Evolutionary conservation across 148 eudicot genomes (phyloP), one percentile per base, ranked within the genome.

Genomic region (Amaranthus hypochondriacus): DNA sequence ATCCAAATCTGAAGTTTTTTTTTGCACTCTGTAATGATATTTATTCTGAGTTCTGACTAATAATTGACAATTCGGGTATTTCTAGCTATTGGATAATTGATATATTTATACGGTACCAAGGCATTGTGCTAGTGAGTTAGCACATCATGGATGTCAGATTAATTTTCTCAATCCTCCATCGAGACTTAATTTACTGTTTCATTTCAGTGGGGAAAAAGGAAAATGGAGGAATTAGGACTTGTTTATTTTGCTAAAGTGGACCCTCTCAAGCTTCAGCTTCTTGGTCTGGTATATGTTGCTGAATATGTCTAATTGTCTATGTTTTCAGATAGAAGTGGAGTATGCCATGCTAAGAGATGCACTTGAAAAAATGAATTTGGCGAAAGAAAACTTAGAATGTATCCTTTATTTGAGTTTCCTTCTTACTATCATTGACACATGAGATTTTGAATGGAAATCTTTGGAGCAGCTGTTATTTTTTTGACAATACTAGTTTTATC

Each of bases 281-380:
- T 28, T 28, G 39, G 39, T 28, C 39, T 28, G 2, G 55, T 46
- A 44, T 13, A 43, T 11, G 13, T 18, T 13, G 57, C n/a, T 60
- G 46, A 15, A 18, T 63, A 28, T 28, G 39, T 28, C 39, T 28
- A 28, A 10, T 50, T 69, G 63, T 64, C 43, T 76, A 63, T 8
- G 50, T 68, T 83, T 56, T 61, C 91, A 95, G 98, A 80, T 92
- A 80, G 87, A 88, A 79, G 85, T 85, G 77, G 98, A 95, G 77
- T 85, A 79, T 82, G 70, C 71, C 68, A 76, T 92, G 83, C 86
- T 95, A 66, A 83, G 87, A 75, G 77, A 75, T 75, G 85, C 89
- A 52, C 78, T 95, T 55, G 82, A 84, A 76, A 88, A 79, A 65
- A 77, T 87, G 21, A 69, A 76, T 68, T 66, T 86, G 52, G 59